Base-by-base conservation (phyloP, 2,329 filamentous ascomycete species). In the Colletotrichum gigasporum region DNA sequence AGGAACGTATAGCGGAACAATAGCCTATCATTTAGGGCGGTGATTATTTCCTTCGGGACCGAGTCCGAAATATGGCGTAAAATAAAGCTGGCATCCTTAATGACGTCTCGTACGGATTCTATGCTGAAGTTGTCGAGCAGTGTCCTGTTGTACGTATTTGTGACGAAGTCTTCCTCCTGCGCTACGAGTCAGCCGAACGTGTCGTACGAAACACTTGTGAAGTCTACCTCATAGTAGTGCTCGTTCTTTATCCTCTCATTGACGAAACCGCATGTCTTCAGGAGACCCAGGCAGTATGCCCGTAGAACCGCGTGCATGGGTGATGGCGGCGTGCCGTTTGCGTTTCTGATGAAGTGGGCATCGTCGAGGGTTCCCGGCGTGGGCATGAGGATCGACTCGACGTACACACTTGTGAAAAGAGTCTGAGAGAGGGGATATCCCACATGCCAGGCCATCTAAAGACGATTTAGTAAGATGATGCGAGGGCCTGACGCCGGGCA, bases 381-480 rank as follows among this genome's bases (percentile, higher is more conserved):
- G 0, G 92, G 90, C 79, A 89, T 91, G 64, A 97, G 80, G 14
- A 99, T 83, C 50, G 88, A 89, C 71, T 97, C 94, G 60, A 98
- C 87, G 75, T 99, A 96, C 32, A 97, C 84, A 54, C 93, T 97
- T 5, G 94, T 97, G 74, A 98, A 94, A 1, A 99, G 81, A 0
- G 96, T 98, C 75, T 98, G 96, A 2, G 95, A 96, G 8, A 99
- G 85, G 2, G 96, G 94, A 73, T 97, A 94, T n/a, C 96, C 96
- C 70, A 93, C 88, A 75, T 98, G 94, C 94, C 96, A 99, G 67
- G 94, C 93, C 87, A 97, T 96, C 90, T 96, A 72, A 24, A 32
- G 52, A 34, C 10, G 42, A 52, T 44, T 67, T 51, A 68, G 59
- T 18, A 12, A 3, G 22, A 44, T 9, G 16, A n/a, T 22, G 39